phyloP scores from a whole-genome alignment of 768 basidiomycete genomes.

The Coprinellus aureogranulatus region DNA sequence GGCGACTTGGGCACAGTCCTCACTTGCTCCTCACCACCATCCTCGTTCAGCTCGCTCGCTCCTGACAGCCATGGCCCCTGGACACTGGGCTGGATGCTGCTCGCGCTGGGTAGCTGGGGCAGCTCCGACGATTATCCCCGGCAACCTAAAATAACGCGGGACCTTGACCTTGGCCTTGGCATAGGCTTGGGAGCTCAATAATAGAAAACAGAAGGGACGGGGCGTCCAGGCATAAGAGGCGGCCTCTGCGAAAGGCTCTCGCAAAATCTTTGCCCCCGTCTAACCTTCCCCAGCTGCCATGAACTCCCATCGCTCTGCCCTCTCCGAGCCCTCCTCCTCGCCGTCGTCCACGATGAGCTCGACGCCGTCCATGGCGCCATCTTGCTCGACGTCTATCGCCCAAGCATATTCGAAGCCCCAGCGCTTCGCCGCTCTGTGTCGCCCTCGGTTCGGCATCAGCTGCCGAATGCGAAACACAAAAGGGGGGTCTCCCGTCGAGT shows the following conservation, averaged over 20 bases:
- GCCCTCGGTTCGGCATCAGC: not conserved
- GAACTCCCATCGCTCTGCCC: slow-evolving; percentile 33
- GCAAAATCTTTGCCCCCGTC: slow-evolving; percentile 40
- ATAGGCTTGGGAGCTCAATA: slow-evolving; percentile 48
- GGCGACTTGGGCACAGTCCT: no score
- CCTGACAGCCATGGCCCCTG: no score
- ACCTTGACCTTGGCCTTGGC: slow-evolving; percentile 37
- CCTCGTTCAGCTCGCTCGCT: no score
- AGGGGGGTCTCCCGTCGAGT: not conserved
- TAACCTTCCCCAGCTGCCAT: slow-evolving; percentile 30
- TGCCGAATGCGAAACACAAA: not conserved
- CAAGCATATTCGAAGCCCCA: not conserved
- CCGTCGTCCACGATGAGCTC: slow-evolving; percentile 28
- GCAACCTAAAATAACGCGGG: slow-evolving; percentile 41
- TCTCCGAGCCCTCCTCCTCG: slow-evolving; percentile 26
- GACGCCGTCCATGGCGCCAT: slow-evolving; percentile 38
- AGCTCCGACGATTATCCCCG: slow-evolving; percentile 31
- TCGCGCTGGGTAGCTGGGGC: slow-evolving; percentile 15
- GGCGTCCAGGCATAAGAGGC: slow-evolving; percentile 51
- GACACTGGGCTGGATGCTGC: not conserved
- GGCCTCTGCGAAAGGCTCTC: slow-evolving; percentile 32
- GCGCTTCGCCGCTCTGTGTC: not conserved
- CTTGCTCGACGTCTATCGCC: not conserved
- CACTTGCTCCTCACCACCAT: no score
- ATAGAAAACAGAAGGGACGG: slow-evolving; percentile 40